Evolutionary conservation across 345 rosid species (phyloP).

Genomic region (Gossypium raimondii): DNA sequence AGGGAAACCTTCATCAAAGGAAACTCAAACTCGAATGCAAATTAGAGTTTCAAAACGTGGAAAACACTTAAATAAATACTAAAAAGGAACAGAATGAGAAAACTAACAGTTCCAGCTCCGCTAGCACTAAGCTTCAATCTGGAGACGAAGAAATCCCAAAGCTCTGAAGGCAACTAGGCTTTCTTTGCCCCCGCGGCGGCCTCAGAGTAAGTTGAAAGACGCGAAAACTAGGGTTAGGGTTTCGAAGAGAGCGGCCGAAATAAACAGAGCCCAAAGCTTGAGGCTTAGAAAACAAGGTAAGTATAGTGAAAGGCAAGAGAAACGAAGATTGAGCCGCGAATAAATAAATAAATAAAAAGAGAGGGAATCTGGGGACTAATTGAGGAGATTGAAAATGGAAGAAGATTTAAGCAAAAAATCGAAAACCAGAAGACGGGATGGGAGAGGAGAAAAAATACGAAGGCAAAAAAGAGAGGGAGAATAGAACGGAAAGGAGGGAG

Average conservation of each 20-base stretch:
- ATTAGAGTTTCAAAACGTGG: not conserved
- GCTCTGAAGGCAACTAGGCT: not conserved
- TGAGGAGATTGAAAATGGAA: not conserved
- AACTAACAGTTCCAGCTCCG: not conserved
- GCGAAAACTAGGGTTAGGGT: conserved; percentile 7
- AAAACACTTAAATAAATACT: not conserved
- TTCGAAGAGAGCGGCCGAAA: not conserved
- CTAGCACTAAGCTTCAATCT: not conserved
- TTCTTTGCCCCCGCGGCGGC: not conserved
- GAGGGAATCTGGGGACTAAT: not conserved
- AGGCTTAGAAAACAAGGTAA: not conserved
- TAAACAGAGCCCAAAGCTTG: not conserved
- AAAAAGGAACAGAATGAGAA: not conserved
- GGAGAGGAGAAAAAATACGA: not conserved
- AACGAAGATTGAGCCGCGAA: not conserved
- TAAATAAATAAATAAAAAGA: no score
- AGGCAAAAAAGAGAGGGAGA: not conserved
- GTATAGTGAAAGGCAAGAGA: not conserved
- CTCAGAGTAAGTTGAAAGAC: not conserved
- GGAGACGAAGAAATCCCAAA: not conserved
- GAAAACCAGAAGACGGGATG: not conserved
- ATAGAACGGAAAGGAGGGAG: no score
- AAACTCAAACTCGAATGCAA: not conserved
- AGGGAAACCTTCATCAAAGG: not conserved
- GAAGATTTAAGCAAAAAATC: not conserved